Conservation (phyloP, 2,329 filamentous ascomycete species). For the Microcyclosporella mali region DNA sequence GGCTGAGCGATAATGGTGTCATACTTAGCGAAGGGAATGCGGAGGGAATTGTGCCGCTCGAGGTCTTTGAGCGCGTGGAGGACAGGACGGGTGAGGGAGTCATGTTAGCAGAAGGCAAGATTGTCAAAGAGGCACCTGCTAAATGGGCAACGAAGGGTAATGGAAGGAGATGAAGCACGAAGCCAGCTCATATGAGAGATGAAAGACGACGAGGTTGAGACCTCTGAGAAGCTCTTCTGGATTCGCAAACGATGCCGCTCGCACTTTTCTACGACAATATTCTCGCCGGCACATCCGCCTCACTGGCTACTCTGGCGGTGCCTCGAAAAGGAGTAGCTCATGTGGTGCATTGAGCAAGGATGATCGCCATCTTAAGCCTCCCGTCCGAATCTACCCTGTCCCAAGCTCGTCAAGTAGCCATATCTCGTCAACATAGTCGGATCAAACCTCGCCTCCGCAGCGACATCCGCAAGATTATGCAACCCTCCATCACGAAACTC, state of each 20-base stretch:
- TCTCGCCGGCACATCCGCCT: too few species aligned
- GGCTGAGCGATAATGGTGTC: slow-evolving; percentile 43
- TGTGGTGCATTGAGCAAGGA: too few species aligned
- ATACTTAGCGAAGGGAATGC: slow-evolving; percentile 45
- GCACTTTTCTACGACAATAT: too few species aligned
- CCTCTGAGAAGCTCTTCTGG: too few species aligned
- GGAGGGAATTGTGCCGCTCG: slow-evolving; percentile 56
- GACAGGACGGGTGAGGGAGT: slow-evolving; percentile 55
- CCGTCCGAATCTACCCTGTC: slow-evolving; percentile 31
- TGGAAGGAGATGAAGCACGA: slow-evolving; percentile 33
- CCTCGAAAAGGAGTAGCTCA: too few species aligned
- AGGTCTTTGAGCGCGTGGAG: slow-evolving; percentile 67
- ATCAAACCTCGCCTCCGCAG: slow-evolving; percentile 29
- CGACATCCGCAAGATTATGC: slow-evolving; percentile 55
- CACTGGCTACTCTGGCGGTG: too few species aligned
- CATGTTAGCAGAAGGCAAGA: slow-evolving; percentile 64
- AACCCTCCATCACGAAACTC: slow-evolving; percentile 35
- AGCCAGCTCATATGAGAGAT: too few species aligned
- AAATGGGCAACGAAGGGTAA: slow-evolving; percentile 40
- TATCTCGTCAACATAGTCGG: slow-evolving; percentile 35
- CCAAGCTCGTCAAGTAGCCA: slow-evolving; percentile 34
- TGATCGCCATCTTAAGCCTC: slow-evolving; percentile 4
- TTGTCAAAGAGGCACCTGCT: slow-evolving; percentile 60
- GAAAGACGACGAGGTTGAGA: too few species aligned
- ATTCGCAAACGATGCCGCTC: too few species aligned